phyloP scores from a whole-genome alignment of 148 eudicot species.

The Camellia granthamiana region DNA sequence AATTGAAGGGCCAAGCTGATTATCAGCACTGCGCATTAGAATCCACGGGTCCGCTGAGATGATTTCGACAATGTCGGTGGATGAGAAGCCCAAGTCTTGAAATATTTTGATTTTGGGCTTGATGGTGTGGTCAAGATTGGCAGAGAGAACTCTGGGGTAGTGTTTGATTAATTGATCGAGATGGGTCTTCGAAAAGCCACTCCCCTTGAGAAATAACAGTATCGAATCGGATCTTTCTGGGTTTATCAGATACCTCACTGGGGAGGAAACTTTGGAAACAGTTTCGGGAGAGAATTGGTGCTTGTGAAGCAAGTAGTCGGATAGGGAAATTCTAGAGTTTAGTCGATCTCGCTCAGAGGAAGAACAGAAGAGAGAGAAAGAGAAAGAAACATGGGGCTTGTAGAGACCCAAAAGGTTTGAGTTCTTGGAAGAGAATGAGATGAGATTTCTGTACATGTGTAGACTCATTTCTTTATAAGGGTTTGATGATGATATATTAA shows the following conservation, averaged over 20 bases:
- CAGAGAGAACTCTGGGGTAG: conserved; percentile 9
- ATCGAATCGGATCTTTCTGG: conserved; percentile 7
- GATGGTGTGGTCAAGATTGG: conserved; percentile 1
- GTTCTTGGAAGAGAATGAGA: conserved; percentile 3
- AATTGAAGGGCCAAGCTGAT: conserved; percentile 11
- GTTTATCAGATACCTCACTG: conserved; percentile 1
- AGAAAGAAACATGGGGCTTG: not conserved
- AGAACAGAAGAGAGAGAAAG: not conserved
- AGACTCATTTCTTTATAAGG: not conserved
- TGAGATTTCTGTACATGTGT: conserved; percentile 2
- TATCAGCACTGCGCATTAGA: not conserved
- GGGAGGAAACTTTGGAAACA: conserved; percentile 14
- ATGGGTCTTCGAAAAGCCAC: conserved; percentile 21
- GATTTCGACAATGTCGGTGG: not conserved
- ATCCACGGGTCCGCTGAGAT: conserved; percentile 13
- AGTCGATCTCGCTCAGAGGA: not conserved
- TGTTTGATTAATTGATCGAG: conserved; percentile 16
- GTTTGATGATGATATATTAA: not conserved
- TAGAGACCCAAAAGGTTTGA: not conserved
- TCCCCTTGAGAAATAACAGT: conserved; percentile 16
- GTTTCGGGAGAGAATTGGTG: conserved; percentile 23
- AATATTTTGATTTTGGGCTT: conserved; percentile 5
- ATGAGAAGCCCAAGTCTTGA: not conserved
- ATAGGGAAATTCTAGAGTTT: not conserved
- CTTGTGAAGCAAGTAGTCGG: conserved; percentile 20